Percentiles rank a stretch among this genome's conserved stretches.
Evolutionary conservation across 1,139 yeast species (phyloP).

Genomic region (Geotrichum restrictum): DNA sequence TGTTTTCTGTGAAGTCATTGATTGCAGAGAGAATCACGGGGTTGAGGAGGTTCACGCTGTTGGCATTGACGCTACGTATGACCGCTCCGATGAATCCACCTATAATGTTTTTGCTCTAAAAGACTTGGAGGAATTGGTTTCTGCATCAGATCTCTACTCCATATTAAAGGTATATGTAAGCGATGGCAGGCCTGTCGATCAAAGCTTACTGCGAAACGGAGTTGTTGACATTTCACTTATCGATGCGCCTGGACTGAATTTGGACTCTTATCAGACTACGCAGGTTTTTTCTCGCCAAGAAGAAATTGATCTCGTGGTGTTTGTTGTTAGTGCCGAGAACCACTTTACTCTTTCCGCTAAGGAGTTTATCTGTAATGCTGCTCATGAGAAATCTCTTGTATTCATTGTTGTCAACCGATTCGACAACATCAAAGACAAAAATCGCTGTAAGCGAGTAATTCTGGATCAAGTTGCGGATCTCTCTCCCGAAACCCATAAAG

Average conservation of each 20-base stretch:
- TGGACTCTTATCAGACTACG: slow-evolving; percentile 91
- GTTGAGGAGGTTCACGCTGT: slow-evolving; percentile 93
- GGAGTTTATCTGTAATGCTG: slow-evolving; percentile 87
- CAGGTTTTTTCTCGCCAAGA: slow-evolving; percentile 95
- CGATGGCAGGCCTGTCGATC: slow-evolving; percentile 64
- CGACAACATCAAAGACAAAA: slow-evolving; percentile 76
- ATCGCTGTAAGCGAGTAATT: slow-evolving; percentile 69
- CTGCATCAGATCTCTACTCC: slow-evolving; percentile 66
- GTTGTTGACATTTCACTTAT: slow-evolving; percentile 87
- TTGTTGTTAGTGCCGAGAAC: slow-evolving; percentile 94
- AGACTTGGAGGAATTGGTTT: slow-evolving; percentile 66
- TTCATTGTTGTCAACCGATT: slow-evolving; percentile 92
- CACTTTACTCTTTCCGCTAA: slow-evolving; percentile 92
- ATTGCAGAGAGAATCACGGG: slow-evolving; percentile 69
- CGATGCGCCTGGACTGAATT: slow-evolving; percentile 95
- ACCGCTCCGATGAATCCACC: slow-evolving; percentile 59
- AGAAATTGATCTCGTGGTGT: slow-evolving; percentile 92
- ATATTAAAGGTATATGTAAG: slow-evolving; percentile 76
- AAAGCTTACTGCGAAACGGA: slow-evolving; percentile 79
- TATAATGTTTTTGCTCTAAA: slow-evolving; percentile 54
- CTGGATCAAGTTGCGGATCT: slow-evolving; percentile 81
- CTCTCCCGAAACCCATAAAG: slow-evolving; percentile 88
- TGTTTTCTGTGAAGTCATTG: slow-evolving; percentile 91
- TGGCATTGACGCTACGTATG: slow-evolving; percentile 56
- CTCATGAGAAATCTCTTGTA: slow-evolving; percentile 84